Evolutionary conservation across 176 grass and related monocot species (phyloP), one percentile per base, ranked within the genome.

Genomic region (Pontederia crassipes): DNA sequence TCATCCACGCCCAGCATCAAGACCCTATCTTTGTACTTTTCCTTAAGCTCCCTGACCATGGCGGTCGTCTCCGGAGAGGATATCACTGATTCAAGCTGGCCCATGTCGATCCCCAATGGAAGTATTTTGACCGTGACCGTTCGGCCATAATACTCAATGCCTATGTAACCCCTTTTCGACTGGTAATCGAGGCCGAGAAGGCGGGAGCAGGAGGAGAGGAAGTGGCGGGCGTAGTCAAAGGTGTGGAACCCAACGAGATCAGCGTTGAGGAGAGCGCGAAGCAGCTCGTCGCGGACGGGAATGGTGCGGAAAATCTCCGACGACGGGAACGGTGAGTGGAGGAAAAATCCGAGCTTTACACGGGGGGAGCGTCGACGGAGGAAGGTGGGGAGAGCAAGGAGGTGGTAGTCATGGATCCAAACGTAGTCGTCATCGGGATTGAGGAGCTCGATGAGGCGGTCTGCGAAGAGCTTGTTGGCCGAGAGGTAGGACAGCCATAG

Each of bases 231-330:
- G 78, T 95, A 95, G 75, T 95, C 90, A 70, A 95, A 95, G 74
- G 90, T 95, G 80, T 95, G 90, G 83, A 95, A 95, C 3, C 90
- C 90, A 62, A 95, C 79, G 52, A 95, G 81, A 80, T 95, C 90
- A 7, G 82, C 71, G 82, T 95, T 95, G 58, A 95, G 90, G 49
- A 95, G 83, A 17, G 90, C 86, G 7, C 90, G 90, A 58, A 95
- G 64, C 61, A 96, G 86, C 78, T 96, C 86, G 0, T 96, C 91
- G 11, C 91, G 66, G 18, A 96, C 83, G 8, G 91, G 91, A 28
- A 96, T 87, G 1, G 91, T 80, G 65, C 91, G 86, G 60, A 96
- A 96, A 57, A 96, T 96, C 79, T 96, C 91, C 4, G 91, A 90
- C 0, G 91, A 90, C 12, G 91, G 91, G 77, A 96, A 96, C 11